Base-by-base conservation (phyloP, 2,329 filamentous ascomycete species). In the Annulohypoxylon truncatum region DNA sequence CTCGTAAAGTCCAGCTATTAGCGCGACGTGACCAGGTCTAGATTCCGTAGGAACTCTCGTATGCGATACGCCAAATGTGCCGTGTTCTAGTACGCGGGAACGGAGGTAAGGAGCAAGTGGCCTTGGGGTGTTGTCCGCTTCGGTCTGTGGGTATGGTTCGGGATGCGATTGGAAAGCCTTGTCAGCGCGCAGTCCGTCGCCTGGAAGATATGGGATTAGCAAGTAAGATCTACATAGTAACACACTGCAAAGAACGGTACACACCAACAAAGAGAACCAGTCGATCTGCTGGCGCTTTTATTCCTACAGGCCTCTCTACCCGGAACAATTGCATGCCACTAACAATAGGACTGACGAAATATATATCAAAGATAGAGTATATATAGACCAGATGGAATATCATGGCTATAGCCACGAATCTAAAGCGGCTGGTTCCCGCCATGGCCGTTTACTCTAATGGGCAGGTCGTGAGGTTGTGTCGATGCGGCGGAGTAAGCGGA, bases 11-110 rank as follows among this genome's bases (percentile, higher is more conserved):
- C 96, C 96, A 5, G 96, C 96, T 74, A 99, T 99, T 58, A 99
- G 86, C 33, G 96, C 96, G 62, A 99, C 96, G 83, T 99, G 96
- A 13, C 96, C 96, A 0, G 96, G 96, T 18, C 96, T 89, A 15
- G 96, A 99, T 80, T 99, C 96, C 20, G 96, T 99, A 6, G 96
- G 96, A 1, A 99, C 95, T 52, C 96, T 90, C 5, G 96, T 99
- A 79, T 99, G 96, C 1, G 95, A 98, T 38, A 99, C 93, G 33
- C 96, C 96, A 78, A 99, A 99, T 1, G 96, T 99, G 66, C 94
- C 96, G 74, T 97, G 89, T 70, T 92, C 87, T 46, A 98, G 87
- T 18, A 97, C 90, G 74, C 92, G 90, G 35, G 94, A 97, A 73
- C 96, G 93, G 53, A 99, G 84, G 78, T 93, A 99, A 0, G 96